These are phyloP conservation scores for Cardamine chenopodiifolia DNA, from an alignment of 345 rosid species.

Conservation along the genomic window DNA sequence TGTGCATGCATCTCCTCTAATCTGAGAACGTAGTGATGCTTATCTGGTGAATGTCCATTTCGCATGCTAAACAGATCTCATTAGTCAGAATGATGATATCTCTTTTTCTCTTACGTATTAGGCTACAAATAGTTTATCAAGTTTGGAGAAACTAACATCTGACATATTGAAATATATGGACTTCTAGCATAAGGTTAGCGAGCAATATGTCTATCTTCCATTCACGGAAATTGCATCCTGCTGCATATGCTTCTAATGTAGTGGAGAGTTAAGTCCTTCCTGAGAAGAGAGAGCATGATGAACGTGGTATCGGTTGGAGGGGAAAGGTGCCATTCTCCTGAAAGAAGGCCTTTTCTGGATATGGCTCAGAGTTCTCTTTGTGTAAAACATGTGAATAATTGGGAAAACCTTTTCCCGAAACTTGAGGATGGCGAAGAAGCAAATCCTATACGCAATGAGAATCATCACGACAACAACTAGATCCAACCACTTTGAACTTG, in stretches of 20 bases:
- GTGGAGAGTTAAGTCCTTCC: constrained; percentile 83
- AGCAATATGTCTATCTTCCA: constrained; percentile 7
- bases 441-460: constrained; percentile 64
- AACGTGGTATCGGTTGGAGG: constrained; percentile 62
- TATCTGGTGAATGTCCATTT: background rate
- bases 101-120: constrained; percentile 1
- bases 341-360: constrained; percentile 82
- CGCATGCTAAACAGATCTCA: constrained; percentile 1
- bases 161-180: constrained; percentile 19
- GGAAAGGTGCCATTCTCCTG: constrained; percentile 48
- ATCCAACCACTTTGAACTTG: constrained; percentile 86
- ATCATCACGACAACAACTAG: constrained; percentile 58
- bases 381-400: constrained; percentile 53
- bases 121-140: constrained; percentile 21
- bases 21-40: background rate
- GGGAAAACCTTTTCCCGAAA: constrained; percentile 75
- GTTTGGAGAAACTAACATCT: constrained; percentile 23
- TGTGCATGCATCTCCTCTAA: background rate
- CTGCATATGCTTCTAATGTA: constrained; percentile 43
- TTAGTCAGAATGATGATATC: constrained; percentile 18
- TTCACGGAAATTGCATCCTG: background rate
- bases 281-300: constrained; percentile 70
- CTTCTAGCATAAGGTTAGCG: constrained; percentile 18
- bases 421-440: constrained; percentile 79
- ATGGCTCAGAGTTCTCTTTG: constrained; percentile 59